Conservation (phyloP, 208 protist genomes). For the Trypanosoma brucei region DNA sequence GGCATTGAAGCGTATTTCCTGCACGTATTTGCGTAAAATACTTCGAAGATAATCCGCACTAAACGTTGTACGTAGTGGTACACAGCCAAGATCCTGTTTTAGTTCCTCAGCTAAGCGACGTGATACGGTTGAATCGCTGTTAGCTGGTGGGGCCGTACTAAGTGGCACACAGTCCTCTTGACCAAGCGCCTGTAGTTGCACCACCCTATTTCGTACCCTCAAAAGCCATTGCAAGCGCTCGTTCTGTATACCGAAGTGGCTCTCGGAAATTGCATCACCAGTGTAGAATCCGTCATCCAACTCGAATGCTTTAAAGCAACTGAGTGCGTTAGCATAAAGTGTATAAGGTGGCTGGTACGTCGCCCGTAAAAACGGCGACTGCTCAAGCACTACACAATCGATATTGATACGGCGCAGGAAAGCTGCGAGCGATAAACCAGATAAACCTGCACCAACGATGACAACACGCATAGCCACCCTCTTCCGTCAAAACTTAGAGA, state of each 20-base stretch:
- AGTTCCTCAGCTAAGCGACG: constrained; percentile 47
- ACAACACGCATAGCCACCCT: constrained; percentile 66
- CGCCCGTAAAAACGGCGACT: constrained; percentile 63
- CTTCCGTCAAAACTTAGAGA: neutral
- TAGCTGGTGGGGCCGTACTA: constrained; percentile 71
- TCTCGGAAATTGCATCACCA: constrained; percentile 40
- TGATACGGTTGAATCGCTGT: constrained; percentile 83
- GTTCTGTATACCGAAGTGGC: constrained; percentile 68
- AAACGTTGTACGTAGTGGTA: constrained; percentile 72
- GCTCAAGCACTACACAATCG: constrained; percentile 84
- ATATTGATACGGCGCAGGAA: constrained; percentile 80
- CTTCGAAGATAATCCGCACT: constrained; percentile 46
- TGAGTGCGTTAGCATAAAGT: constrained; percentile 84
- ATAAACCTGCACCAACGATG: constrained; percentile 82
- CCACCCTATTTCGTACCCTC: constrained; percentile 47
- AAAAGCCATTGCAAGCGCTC: constrained; percentile 54
- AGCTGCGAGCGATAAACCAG: constrained; percentile 69
- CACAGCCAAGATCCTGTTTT: constrained; percentile 65
- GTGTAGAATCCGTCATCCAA: constrained; percentile 59
- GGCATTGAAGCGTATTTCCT: constrained; percentile 61
- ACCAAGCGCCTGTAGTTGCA: constrained; percentile 42
- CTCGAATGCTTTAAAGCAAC: constrained; percentile 84
- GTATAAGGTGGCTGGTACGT: constrained; percentile 59
- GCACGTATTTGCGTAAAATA: constrained; percentile 55
- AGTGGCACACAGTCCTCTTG: constrained; percentile 70